Base-by-base conservation (phyloP, 2,329 filamentous ascomycete species). In the Calonectria hongkongensis region DNA sequence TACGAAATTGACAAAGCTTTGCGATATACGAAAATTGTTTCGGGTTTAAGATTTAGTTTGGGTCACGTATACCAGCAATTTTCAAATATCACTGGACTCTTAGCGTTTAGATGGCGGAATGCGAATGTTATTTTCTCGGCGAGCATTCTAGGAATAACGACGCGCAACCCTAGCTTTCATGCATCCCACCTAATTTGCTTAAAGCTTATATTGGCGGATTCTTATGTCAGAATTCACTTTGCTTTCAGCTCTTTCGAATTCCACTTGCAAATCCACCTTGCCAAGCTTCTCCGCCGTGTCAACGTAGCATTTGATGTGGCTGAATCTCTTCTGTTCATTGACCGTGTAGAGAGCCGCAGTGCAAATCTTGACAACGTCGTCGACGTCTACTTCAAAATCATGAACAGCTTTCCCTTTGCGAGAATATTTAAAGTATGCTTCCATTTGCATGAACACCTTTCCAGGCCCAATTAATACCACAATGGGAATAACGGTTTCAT, bases 351-450 rank as follows among this genome's bases (percentile, higher is more conserved):
- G 30, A 2, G 68, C 50, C 4, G 62, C 66, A 4, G 27, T 50
- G 25, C 27, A 50, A 51, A 71, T 71, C 33, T 66, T 66, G 51
- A 71, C 33, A 33, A 71, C n/a, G 16, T 71, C 68, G 25, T 63
- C 63, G 10, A 36, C 10, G 58, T 62, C 33, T 15, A 68, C 39
- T 50, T 74, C 30, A 30, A 71, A 63, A 36, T 73, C 67, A 74
- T 66, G 63, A 58, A 74, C 36, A 16, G 41, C 28, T 21, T 65
- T 70, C 6, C 36, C 60, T 16, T 70, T 48, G 27, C 54, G 48
- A 13, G 39, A 28, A 36, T 70, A 70, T 43, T 39, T 27, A 21
- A 70, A 70, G 48, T 70, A 70, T 2, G 48, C 21, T 39, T 58
- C 62, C 68, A 70, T 70, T 21, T 70, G 43, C 15, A 70, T 12